Percentiles rank a stretch among this genome's conserved stretches.
phyloP scores from a whole-genome alignment of 2,329 filamentous ascomycete species.

The Nemania bipapillata region DNA sequence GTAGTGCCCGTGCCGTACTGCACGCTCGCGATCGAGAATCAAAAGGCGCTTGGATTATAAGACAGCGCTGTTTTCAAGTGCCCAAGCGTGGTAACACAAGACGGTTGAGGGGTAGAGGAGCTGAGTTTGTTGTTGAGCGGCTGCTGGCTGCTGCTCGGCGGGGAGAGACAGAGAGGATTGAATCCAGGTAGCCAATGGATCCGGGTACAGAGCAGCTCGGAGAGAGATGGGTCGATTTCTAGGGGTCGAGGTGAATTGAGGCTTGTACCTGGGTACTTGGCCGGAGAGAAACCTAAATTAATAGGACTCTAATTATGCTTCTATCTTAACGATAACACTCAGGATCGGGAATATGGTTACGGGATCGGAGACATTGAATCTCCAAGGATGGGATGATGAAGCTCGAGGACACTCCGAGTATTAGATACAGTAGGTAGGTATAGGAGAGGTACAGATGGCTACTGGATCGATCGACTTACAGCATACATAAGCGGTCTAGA shows the following conservation, averaged over 20 bases:
- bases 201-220: not conserved
- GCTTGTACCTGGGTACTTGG: not conserved
- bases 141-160: constrained; percentile 24
- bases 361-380: constrained; percentile 44
- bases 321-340: constrained; percentile 36
- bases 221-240: constrained; percentile 11
- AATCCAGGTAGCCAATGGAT: constrained; percentile 18
- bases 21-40: constrained; percentile 20
- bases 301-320: constrained; percentile 21
- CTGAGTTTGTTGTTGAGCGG: too few relatives aligned
- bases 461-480: constrained; percentile 17
- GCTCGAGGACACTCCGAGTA: constrained; percentile 19
- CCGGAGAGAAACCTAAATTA: not conserved
- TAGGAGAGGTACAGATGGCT: constrained; percentile 13
- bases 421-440: constrained; percentile 2
- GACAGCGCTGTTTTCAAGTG: constrained; percentile 7
- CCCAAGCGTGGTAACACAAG: constrained; percentile 15
- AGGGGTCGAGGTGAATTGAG: constrained; percentile 11
- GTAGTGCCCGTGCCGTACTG: constrained; percentile 5
- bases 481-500: constrained; percentile 24
- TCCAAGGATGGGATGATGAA: constrained; percentile 31
- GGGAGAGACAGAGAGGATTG: constrained; percentile 17
- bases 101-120: constrained; percentile 33
- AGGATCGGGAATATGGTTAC: constrained; percentile 43
- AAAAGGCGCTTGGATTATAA: constrained; percentile 5